Base-by-base conservation (phyloP, 305 asterid species). In the Salvia sclarea region DNA sequence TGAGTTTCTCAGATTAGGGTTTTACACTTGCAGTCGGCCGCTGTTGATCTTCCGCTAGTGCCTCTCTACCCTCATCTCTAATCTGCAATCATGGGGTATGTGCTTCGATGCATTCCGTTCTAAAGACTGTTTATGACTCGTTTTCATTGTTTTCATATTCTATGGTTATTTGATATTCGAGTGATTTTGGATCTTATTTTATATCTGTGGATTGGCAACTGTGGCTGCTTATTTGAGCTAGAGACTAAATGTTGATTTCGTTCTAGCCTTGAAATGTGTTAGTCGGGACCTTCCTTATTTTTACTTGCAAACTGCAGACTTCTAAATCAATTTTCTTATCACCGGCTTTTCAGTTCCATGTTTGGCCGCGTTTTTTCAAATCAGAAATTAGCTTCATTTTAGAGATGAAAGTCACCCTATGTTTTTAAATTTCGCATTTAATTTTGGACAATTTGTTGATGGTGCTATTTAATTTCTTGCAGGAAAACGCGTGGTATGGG, bases 401-500 rank as follows among this genome's bases (percentile, higher is more conserved):
- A 2, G 4, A 2, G 2, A 25, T 2, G 3, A 25, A 25, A 2
- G 3, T 25, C 3, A 25, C 3, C 4, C 31, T 4, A 25, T 1
- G 3, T 25, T 25, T 25, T 1, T 1, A 25, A 44, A 17, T 17
- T 11, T 48, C 7, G 0, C n/a, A 14, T 16, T 3, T 10, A 0
- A 6, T 7, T 48, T 0, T 44, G 50, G 1, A 1, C 18, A 30
- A 2, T n/a, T 14, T 33, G 25, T 35, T 65, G 14, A 12, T 6
- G 8, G 6, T n/a, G 6, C 2, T 9, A 1, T 47, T 57, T 38
- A 48, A 21, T 0, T n/a, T 71, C 9, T 14, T 63, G n/a, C 69
- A 81, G 88, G 70, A 84, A 84, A 58, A 84, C 85, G 24, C 85
- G 79, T 57, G 87, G 85, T 54, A 84, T 80, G 87, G 87, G 85